A percentile compares a stretch with the other conserved stretches of the same genome.
Conservation (phyloP, 2,329 filamentous ascomycete genomes). For the Microascus cirrosus region DNA sequence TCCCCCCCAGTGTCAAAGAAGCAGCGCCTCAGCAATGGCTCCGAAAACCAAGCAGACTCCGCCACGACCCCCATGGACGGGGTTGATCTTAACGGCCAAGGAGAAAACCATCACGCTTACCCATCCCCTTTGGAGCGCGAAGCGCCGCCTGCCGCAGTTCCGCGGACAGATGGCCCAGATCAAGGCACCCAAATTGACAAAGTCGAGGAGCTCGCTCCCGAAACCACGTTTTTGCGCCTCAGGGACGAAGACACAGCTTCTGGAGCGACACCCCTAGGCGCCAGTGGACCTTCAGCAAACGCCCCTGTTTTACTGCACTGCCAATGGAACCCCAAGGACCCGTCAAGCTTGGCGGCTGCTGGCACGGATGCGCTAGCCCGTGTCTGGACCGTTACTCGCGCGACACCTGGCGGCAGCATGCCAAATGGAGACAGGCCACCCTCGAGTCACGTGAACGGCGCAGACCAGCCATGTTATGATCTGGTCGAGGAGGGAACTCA, state of each 20-base stretch:
- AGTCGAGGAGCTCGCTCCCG: conserved; percentile 45
- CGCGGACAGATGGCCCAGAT: conserved; percentile 50
- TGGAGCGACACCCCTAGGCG: conserved; percentile 14
- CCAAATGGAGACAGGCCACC: conserved; percentile 4
- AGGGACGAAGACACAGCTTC: conserved; percentile 23
- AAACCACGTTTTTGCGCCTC: conserved; percentile 49
- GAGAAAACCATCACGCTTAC: conserved; percentile 48
- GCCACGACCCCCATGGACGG: conserved; percentile 41
- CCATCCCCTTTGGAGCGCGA: conserved; percentile 53
- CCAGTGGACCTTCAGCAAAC: conserved; percentile 27
- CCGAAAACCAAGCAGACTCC: conserved; percentile 3
- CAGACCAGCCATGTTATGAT: conserved; percentile 28
- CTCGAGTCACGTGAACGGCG: conserved; percentile 29
- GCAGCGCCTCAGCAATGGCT: conserved; percentile 37
- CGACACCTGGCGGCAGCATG: conserved; percentile 20
- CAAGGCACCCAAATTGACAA: conserved; percentile 55
- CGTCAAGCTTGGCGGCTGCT: conserved; percentile 54
- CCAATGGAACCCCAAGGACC: conserved; percentile 57
- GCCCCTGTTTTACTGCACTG: conserved; percentile 54
- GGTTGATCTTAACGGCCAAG: conserved; percentile 34
- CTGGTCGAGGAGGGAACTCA: conserved; percentile 43
- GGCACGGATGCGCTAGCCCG: conserved; percentile 61
- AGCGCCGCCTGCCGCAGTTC: conserved; percentile 36
- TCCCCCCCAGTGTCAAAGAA: conserved; percentile 41
- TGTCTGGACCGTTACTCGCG: conserved; percentile 53